Percentiles rank a stretch among this genome's conserved stretches.
Conservation (phyloP, 257 asterid genomes). For the Coffea canephora region DNA sequence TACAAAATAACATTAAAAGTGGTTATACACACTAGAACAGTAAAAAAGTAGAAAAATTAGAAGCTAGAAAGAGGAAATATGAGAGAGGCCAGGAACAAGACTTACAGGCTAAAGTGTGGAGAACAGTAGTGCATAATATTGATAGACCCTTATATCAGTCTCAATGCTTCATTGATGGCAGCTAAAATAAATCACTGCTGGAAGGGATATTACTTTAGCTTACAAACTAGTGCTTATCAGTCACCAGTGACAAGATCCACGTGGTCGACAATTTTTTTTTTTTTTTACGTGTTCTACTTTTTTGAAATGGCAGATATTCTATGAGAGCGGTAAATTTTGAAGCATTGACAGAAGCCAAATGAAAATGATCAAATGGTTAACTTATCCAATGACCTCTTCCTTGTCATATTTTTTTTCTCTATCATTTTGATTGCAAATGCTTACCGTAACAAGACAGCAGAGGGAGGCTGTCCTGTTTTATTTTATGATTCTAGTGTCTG, state of each 20-base stretch:
- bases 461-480: not conserved
- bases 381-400: not conserved
- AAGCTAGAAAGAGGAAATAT: not conserved
- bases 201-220: not conserved
- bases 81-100: not conserved
- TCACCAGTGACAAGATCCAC: not conserved
- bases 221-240: not conserved
- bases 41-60: not conserved
- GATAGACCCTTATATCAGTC: not conserved
- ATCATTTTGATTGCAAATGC: not conserved
- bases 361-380: not conserved
- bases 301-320: not conserved
- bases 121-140: not conserved
- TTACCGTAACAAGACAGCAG: not conserved
- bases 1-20: not conserved
- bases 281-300: not conserved
- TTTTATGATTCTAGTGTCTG: not conserved
- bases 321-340: not conserved
- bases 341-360: not conserved
- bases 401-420: not conserved
- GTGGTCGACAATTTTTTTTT: not conserved
- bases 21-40: not conserved
- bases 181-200: not conserved
- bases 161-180: not conserved
- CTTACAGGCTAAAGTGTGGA: not conserved